phyloP scores from a whole-genome alignment of 768 basidiomycete genomes.

The Crassisporium funariophilum region DNA sequence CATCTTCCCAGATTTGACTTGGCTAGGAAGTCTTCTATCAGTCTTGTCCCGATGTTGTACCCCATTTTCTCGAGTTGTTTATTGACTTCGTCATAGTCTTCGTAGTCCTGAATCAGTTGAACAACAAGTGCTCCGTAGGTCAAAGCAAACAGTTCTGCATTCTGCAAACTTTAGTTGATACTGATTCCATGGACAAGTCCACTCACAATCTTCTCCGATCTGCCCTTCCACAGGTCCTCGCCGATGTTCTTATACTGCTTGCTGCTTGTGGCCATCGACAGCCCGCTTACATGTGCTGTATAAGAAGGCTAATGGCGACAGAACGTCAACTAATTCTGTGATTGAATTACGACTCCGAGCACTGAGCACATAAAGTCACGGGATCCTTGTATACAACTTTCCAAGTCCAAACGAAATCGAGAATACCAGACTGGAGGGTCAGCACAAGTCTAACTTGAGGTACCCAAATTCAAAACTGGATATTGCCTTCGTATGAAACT shows the following conservation, averaged over 20 bases:
- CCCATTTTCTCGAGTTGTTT: conserved; percentile 99
- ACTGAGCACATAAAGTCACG: too few species aligned
- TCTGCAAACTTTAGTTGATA: conserved; percentile 52
- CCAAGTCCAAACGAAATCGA: too few species aligned
- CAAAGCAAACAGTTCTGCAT: conserved; percentile 94
- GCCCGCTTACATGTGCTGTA: conserved; percentile 6
- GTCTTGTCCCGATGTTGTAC: conserved; percentile 93
- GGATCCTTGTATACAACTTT: too few species aligned
- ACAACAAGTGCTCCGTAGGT: conserved; percentile 98
- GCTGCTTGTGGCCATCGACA: conserved; percentile 65
- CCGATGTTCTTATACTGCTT: conserved; percentile 88
- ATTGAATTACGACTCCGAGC: too few species aligned
- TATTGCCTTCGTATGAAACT: too few species aligned
- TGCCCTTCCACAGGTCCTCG: conserved; percentile 94
- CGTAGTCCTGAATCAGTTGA: conserved; percentile 98
- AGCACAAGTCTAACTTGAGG: too few species aligned
- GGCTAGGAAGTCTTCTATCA: conserved; percentile 98
- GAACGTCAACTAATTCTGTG: conserved; percentile 5
- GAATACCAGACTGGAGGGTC: too few species aligned
- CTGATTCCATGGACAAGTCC: not conserved
- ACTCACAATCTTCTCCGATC: conserved; percentile 93
- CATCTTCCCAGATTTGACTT: conserved; percentile 91
- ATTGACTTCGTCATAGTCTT: conserved; percentile 93
- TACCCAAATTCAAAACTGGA: too few species aligned
- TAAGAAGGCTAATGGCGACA: conserved; percentile 8